Evolutionary conservation across 2,329 filamentous ascomycete genomes (phyloP), one percentile per base, ranked within the genome.

Genomic region (Coleophoma eucalyptorum): DNA sequence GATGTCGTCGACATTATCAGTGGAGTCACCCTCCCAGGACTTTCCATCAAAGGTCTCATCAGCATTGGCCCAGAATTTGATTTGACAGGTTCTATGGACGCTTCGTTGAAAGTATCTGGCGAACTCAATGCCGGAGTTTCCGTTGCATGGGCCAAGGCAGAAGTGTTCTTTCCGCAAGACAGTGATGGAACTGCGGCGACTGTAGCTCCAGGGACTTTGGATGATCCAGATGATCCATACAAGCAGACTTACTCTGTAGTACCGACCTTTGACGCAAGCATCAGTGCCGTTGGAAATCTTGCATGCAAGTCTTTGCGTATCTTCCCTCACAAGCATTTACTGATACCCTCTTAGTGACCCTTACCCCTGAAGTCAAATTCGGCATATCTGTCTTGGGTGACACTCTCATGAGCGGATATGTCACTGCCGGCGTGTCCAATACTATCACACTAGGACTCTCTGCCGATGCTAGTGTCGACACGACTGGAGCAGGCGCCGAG

Each of bases 31-130:
- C 51, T n/a, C 15, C 54, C 54, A 5, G 55, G 54, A n/a, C 48
- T 55, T 12, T 43, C 55, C 18, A 57, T 57, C 43, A 50, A 43
- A 34, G 54, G 54, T 6, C 52, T 59, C 15, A 42, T 51, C 7
- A 51, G 51, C 1, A 48, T 59, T 38, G 56, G 54, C 8, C 57
- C 57, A n/a, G 49, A 19, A 4, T 8, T 57, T 13, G 43, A 48
- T 32, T 15, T 57, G 12, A 43, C 31, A 20, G 55, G 42, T 3
- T 10, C 33, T 8, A 51, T 55, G 21, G 40, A 50, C 11, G 46
- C 46, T 13, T 16, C 6, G 19, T 5, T 57, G 5, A 53, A 50
- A 1, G 20, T 57, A 3, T 50, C 50, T 12, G 55, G 52, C 38
- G 38, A 41, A 18, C 11, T 41, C 16, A 11, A 11, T 16, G 38